Percentiles rank a stretch among this genome's conserved stretches.
phyloP scores from a whole-genome alignment of 2,329 filamentous ascomycete genomes.

The Microdochium nivale region DNA sequence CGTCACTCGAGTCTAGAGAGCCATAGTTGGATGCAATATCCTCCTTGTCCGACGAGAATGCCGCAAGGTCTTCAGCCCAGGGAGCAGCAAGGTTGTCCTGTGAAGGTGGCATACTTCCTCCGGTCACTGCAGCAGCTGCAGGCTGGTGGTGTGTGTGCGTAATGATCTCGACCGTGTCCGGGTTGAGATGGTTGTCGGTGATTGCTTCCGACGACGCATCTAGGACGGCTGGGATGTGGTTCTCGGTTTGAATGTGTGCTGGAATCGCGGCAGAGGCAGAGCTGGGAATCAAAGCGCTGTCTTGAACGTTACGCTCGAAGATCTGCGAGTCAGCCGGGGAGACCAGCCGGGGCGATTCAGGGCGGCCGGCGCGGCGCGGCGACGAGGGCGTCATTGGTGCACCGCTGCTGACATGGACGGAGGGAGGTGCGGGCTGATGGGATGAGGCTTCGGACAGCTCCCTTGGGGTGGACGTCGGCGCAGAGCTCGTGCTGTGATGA shows the following conservation, averaged over 20 bases:
- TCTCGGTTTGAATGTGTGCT: conserved; percentile 86
- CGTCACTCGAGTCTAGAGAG: conserved; percentile 66
- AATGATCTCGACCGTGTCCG: conserved; percentile 86
- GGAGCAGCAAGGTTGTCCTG: conserved; percentile 14
- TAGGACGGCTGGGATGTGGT: conserved; percentile 84
- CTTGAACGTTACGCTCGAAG: conserved; percentile 92
- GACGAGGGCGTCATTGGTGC: conserved; percentile 48
- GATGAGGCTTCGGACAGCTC: conserved; percentile 26
- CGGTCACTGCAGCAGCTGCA: conserved; percentile 59
- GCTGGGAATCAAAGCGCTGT: conserved; percentile 59
- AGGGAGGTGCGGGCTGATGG: conserved; percentile 28
- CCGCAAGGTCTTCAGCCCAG: conserved; percentile 50
- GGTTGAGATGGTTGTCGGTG: conserved; percentile 75
- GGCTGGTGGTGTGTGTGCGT: conserved; percentile 80
- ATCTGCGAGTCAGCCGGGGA: conserved; percentile 76
- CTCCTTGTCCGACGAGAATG: conserved; percentile 39
- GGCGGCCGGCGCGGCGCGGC: conserved; percentile 54
- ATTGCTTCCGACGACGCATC: conserved; percentile 90
- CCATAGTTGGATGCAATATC: conserved; percentile 70
- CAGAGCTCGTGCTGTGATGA: conserved; percentile 17
- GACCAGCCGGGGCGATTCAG: conserved; percentile 64
- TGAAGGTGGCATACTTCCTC: conserved; percentile 17
- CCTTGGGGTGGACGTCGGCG: conserved; percentile 18
- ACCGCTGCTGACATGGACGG: conserved; percentile 28
- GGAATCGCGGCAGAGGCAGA: conserved; percentile 85